These are phyloP conservation scores for Annulohypoxylon nitens DNA, from an alignment of 495 filamentous ascomycete species.

Conservation along the genomic window DNA sequence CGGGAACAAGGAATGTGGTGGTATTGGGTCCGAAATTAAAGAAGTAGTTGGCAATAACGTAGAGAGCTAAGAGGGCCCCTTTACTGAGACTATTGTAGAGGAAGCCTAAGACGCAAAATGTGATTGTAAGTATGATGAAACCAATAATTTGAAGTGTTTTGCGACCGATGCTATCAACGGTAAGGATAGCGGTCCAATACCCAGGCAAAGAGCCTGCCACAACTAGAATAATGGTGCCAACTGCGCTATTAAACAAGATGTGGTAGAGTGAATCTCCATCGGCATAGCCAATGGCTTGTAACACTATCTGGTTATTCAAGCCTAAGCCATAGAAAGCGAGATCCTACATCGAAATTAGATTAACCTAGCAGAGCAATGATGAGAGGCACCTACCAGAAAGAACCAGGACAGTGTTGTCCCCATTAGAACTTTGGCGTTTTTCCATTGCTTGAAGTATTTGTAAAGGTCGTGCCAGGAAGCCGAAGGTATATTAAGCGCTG, in stretches of 20 bases:
- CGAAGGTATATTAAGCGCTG: constrained; percentile 69
- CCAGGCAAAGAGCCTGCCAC: constrained; percentile 83
- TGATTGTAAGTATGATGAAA: constrained; percentile 77
- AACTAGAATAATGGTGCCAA: constrained; percentile 81
- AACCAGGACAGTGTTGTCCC: constrained; percentile 88
- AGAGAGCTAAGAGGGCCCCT: constrained; percentile 74
- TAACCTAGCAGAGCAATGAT: not conserved
- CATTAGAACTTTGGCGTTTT: constrained; percentile 78
- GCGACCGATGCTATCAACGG: constrained; percentile 79
- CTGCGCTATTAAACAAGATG: constrained; percentile 74
- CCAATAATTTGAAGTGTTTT: constrained; percentile 84
- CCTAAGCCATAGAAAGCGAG: constrained; percentile 84
- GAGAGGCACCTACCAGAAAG: constrained; percentile 68
- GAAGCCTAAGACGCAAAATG: constrained; percentile 80
- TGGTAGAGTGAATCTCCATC: constrained; percentile 73
- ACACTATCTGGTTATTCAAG: constrained; percentile 79
- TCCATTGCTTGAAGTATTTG: constrained; percentile 75
- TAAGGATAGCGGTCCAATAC: constrained; percentile 80
- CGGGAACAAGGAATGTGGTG: constrained; percentile 91
- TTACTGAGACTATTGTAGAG: constrained; percentile 67
- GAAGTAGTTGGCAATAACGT: constrained; percentile 84
- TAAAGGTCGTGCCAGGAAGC: constrained; percentile 76
- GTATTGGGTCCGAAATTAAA: constrained; percentile 81
- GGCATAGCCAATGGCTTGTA: constrained; percentile 73
- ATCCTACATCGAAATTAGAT: constrained; percentile 49